Evolutionary conservation across 495 filamentous ascomycete genomes (phyloP), one percentile per base, ranked within the genome.

Genomic region (Terfezia claveryi): DNA sequence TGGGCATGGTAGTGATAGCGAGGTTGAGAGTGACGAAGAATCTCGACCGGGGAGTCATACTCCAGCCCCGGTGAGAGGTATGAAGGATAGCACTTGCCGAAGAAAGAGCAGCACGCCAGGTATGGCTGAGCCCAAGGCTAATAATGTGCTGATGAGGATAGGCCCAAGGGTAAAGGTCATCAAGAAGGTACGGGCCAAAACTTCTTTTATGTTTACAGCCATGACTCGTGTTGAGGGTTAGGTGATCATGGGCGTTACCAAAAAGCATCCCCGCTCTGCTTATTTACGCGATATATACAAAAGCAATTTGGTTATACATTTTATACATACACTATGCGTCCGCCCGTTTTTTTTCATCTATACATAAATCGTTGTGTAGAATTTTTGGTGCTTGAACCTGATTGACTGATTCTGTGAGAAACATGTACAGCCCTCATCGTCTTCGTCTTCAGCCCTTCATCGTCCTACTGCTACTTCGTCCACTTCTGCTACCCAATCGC

Each of bases 111-210:
- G 41, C 41, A 46, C 14, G 14, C 12, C 41, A 20, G 14, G 14
- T 20, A 46, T 14, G 41, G 41, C 41, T 20, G 41, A 46, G 8
- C 4, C 17, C 4, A 46, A 46, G 17, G 17, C 41, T 20, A 32
- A 20, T 20, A 10, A 4, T 3, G 41, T 46, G 14, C 41, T 8
- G 12, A 14, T 36, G 36, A 53, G 52, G 54, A 50, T 55, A 16
- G 56, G 62, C 52, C 62, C 59, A 50, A 58, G 58, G 57, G 59
- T 64, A 53, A 65, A 65, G 51, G 58, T 55, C 58, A 55, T 65
- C 60, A 65, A 64, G 62, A 65, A 65, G 62, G 62, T 65, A 59
- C 61, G 61, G 59, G 59, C 59, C 57, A 62, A 55, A 60, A 60
- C 41, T 46, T 46, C 41, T 46, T 46, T 46, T 6, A 46, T 46